These are phyloP conservation scores for Amanita brunnescens DNA, from an alignment of 768 basidiomycete genomes.

Conservation along the genomic window DNA sequence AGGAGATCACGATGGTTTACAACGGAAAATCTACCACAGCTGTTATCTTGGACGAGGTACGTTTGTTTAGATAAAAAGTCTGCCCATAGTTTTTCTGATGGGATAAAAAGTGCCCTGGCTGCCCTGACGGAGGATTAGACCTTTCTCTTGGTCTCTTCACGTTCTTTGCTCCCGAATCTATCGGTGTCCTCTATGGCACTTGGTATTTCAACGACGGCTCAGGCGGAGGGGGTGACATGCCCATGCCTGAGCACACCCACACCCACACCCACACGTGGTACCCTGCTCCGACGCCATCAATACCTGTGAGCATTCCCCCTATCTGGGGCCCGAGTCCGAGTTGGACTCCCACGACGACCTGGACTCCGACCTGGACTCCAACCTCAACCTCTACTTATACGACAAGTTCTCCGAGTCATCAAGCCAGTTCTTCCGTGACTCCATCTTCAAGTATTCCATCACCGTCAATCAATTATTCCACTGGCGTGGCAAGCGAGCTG, in stretches of 20 bases:
- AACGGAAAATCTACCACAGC: slow-evolving; percentile 53
- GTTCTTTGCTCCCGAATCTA: slow-evolving; percentile 39
- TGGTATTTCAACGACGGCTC: slow-evolving; percentile 49
- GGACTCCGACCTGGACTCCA: slow-evolving; percentile 1
- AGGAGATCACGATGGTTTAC: slow-evolving; percentile 50
- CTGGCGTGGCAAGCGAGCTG: slow-evolving; percentile 21
- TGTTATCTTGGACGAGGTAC: slow-evolving; percentile 54
- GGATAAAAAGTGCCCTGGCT: slow-evolving; percentile 49
- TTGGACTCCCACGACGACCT: slow-evolving; percentile 14
- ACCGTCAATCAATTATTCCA: slow-evolving; percentile 15
- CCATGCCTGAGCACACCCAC: background rate
- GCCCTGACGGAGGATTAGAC: slow-evolving; percentile 60
- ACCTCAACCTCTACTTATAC: slow-evolving; percentile 8
- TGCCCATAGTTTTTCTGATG: background rate
- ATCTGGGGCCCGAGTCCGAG: slow-evolving; percentile 8
- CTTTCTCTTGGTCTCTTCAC: slow-evolving; percentile 58
- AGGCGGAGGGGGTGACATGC: slow-evolving; percentile 16
- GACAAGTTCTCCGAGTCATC: slow-evolving; percentile 10
- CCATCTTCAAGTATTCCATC: slow-evolving; percentile 14
- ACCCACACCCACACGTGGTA: slow-evolving; percentile 11
- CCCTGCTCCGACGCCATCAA: background rate
- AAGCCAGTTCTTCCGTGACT: background rate
- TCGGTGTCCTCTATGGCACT: slow-evolving; percentile 49
- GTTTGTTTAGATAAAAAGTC: slow-evolving; percentile 1
- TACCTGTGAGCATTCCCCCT: slow-evolving; percentile 9